A percentile compares a stretch with the other conserved stretches of the same genome.
phyloP scores from a whole-genome alignment of 805 yeast species.

The Monosporozyma aquatica region DNA sequence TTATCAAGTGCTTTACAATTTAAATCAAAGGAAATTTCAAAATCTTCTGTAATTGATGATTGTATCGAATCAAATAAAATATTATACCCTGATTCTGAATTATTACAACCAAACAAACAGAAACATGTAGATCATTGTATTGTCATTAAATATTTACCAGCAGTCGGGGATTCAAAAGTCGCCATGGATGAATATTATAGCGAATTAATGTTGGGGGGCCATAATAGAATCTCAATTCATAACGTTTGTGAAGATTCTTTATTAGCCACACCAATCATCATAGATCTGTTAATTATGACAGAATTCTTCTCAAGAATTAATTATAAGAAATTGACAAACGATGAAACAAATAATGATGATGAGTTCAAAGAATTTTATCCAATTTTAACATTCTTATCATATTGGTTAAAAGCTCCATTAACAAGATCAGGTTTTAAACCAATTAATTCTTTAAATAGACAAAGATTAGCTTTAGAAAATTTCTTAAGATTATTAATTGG shows the following conservation, averaged over 20 bases:
- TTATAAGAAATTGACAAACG: slow-evolving; percentile 58
- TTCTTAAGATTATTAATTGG: slow-evolving; percentile 84
- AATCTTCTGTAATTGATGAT: slow-evolving; percentile 88
- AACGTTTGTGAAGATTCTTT: slow-evolving; percentile 95
- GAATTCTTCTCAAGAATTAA: slow-evolving; percentile 84
- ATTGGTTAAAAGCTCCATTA: slow-evolving; percentile 96
- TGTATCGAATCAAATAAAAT: slow-evolving; percentile 81
- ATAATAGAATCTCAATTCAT: slow-evolving; percentile 86
- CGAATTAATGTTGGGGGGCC: slow-evolving; percentile 96
- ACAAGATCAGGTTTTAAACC: slow-evolving; percentile 85
- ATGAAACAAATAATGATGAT: slow-evolving; percentile 21
- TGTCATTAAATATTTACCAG: slow-evolving; percentile 87
- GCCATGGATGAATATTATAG: slow-evolving; percentile 98
- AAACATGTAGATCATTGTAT: slow-evolving; percentile 90
- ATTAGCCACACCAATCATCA: slow-evolving; percentile 88
- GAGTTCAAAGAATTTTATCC: slow-evolving; percentile 63
- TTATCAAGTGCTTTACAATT: slow-evolving; percentile 87
- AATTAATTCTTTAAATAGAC: slow-evolving; percentile 90
- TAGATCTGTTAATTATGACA: slow-evolving; percentile 81
- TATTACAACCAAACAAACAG: slow-evolving; percentile 43
- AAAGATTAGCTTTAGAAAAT: slow-evolving; percentile 86
- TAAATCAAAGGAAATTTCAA: slow-evolving; percentile 90
- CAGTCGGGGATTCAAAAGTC: slow-evolving; percentile 93
- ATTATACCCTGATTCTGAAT: slow-evolving; percentile 46
- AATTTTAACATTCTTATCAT: slow-evolving; percentile 76